Evolutionary conservation across 2,329 filamentous ascomycete genomes (phyloP).

Genomic region (Penicillium sp.): DNA sequence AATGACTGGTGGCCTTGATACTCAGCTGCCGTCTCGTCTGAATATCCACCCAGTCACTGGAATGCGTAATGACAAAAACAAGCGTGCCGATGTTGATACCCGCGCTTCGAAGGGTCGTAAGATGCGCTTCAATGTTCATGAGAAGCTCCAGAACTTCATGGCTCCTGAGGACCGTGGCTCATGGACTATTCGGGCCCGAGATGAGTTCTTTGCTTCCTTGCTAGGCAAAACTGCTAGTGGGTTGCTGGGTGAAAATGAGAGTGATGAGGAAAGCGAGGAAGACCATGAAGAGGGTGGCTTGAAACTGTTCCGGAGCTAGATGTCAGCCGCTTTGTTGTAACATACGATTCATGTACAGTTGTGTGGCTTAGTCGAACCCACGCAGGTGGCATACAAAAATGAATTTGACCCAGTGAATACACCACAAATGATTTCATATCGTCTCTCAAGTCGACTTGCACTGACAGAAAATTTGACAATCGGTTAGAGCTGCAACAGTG

Average conservation of each 20-base stretch:
- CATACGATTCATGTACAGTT: conserved; percentile 1
- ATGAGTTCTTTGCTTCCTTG: conserved; percentile 72
- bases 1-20: conserved; percentile 48
- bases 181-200: conserved; percentile 80
- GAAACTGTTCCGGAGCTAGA: conserved; percentile 33
- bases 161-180: conserved; percentile 76
- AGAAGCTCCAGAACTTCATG: conserved; percentile 98
- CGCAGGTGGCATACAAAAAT: background rate
- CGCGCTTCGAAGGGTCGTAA: conserved; percentile 95
- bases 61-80: conserved; percentile 62
- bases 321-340: conserved; percentile 4
- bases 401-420: background rate
- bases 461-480: too few relatives aligned
- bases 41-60: conserved; percentile 42
- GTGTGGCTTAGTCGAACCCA: background rate
- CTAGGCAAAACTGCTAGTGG: conserved; percentile 66
- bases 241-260: conserved; percentile 63
- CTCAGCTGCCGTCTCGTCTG: conserved; percentile 39
- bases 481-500: too few relatives aligned
- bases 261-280: conserved; percentile 34
- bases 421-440: background rate
- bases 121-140: conserved; percentile 90
- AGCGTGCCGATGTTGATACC: conserved; percentile 78
- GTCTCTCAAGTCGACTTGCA: too few relatives aligned
- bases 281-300: conserved; percentile 35